A percentile compares a stretch with the other conserved stretches of the same genome.
phyloP scores from a whole-genome alignment of 2,329 filamentous ascomycete genomes.

The Colletotrichum sp. region DNA sequence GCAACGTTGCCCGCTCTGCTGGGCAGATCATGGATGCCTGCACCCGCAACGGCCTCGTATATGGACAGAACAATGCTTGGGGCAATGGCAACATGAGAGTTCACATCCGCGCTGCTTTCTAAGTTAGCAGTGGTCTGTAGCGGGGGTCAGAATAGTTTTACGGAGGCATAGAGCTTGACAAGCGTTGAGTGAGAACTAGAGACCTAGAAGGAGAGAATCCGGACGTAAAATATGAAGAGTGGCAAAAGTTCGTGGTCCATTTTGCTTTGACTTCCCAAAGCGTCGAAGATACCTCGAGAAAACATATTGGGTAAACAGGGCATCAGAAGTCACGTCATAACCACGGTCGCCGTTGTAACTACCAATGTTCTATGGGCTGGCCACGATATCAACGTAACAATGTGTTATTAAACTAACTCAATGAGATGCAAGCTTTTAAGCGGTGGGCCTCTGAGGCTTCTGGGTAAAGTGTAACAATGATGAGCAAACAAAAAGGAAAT shows the following conservation, averaged over 20 bases:
- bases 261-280: not conserved
- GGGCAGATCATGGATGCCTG: conserved; percentile 5
- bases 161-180: not conserved
- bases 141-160: not conserved
- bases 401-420: not conserved
- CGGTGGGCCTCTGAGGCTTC: not conserved
- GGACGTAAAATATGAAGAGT: not conserved
- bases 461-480: not conserved
- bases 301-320: not conserved
- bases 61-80: not conserved
- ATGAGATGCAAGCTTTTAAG: not conserved
- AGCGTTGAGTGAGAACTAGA: not conserved
- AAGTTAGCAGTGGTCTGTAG: not conserved
- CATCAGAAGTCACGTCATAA: not conserved
- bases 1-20: conserved; percentile 9
- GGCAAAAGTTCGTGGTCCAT: not conserved
- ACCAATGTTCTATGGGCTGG: not conserved
- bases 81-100: conserved; percentile 1
- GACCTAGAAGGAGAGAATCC: not conserved
- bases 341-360: not conserved
- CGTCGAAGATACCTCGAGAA: not conserved
- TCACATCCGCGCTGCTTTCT: not conserved
- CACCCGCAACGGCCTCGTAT: conserved; percentile 5
- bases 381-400: not conserved
- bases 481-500: not conserved